Conservation (phyloP, 1,284 basidiomycete species). For the Bothia castanella region DNA sequence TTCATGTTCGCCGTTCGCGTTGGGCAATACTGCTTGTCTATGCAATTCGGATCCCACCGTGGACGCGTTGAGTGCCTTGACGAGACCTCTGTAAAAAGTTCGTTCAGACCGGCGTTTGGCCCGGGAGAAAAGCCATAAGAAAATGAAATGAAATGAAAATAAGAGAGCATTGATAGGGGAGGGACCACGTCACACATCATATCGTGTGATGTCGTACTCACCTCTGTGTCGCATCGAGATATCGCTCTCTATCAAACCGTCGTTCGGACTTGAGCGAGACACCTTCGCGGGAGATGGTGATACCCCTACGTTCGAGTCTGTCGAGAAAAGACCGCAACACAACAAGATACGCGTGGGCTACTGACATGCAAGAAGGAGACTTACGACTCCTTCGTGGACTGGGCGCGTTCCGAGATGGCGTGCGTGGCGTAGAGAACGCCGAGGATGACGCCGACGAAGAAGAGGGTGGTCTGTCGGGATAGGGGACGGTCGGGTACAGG, state of each 20-base stretch:
- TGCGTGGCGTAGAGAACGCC: slow-evolving; percentile 36
- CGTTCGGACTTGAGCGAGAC: slow-evolving; percentile 60
- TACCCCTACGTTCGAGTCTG: slow-evolving; percentile 56
- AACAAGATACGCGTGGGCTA: too few relatives aligned
- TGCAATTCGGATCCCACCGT: slow-evolving; percentile 18
- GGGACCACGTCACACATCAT: too few relatives aligned
- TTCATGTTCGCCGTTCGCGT: too few relatives aligned
- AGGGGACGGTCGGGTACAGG: neutral
- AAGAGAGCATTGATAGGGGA: too few relatives aligned
- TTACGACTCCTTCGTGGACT: slow-evolving; percentile 48
- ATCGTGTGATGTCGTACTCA: slow-evolving; percentile 30
- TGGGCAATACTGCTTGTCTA: too few relatives aligned
- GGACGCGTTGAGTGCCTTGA: slow-evolving; percentile 25
- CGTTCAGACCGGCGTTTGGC: neutral
- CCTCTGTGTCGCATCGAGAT: slow-evolving; percentile 71
- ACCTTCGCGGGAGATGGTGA: slow-evolving; percentile 52
- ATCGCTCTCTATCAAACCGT: slow-evolving; percentile 55
- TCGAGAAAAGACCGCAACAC: neutral
- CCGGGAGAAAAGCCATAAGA: too few relatives aligned
- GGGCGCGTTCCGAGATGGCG: slow-evolving; percentile 38
- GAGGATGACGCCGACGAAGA: slow-evolving; percentile 44
- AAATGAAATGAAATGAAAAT: too few relatives aligned
- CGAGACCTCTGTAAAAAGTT: slow-evolving; percentile 21
- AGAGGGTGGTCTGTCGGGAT: slow-evolving; percentile 38
- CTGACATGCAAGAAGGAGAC: slow-evolving; percentile 1